These are phyloP conservation scores for Ustilago cynodontis DNA, from an alignment of 1,284 basidiomycete genomes.

Conservation along the genomic window DNA sequence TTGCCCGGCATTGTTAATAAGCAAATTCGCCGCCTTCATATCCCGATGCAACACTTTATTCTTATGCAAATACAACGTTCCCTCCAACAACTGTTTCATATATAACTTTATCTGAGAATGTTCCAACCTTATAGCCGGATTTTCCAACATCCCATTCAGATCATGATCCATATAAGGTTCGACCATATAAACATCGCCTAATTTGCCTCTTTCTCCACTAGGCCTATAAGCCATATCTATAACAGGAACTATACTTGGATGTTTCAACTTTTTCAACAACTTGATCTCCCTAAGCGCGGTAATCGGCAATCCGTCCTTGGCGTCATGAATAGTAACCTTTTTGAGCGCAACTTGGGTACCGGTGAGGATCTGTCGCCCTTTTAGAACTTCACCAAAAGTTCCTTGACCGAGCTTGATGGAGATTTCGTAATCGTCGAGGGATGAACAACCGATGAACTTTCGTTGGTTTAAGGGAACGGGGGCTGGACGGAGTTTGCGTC, in stretches of 20 bases:
- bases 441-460: constrained; percentile 61
- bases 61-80: constrained; percentile 95
- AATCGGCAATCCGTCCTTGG: constrained; percentile 94
- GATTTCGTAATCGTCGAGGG: constrained; percentile 64
- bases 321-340: constrained; percentile 93
- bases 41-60: constrained; percentile 97
- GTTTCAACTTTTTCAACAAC: constrained; percentile 88
- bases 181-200: constrained; percentile 88
- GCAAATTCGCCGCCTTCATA: constrained; percentile 97
- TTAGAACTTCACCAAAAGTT: constrained; percentile 70
- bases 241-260: constrained; percentile 87
- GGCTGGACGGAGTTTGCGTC: constrained; percentile 39
- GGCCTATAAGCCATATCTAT: constrained; percentile 84
- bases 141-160: constrained; percentile 84
- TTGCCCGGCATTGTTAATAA: constrained; percentile 80
- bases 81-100: constrained; percentile 93
- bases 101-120: constrained; percentile 86
- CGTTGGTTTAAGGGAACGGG: constrained; percentile 56
- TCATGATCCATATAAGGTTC: constrained; percentile 99
- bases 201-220: constrained; percentile 65
- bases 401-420: constrained; percentile 66
- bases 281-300: constrained; percentile 99
- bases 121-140: constrained; percentile 72
- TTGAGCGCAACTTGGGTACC: constrained; percentile 86
- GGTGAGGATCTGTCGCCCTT: constrained; percentile 71